These are phyloP conservation scores for Agroathelia rolfsii DNA, from an alignment of 1,284 basidiomycete species.

Conservation along the genomic window DNA sequence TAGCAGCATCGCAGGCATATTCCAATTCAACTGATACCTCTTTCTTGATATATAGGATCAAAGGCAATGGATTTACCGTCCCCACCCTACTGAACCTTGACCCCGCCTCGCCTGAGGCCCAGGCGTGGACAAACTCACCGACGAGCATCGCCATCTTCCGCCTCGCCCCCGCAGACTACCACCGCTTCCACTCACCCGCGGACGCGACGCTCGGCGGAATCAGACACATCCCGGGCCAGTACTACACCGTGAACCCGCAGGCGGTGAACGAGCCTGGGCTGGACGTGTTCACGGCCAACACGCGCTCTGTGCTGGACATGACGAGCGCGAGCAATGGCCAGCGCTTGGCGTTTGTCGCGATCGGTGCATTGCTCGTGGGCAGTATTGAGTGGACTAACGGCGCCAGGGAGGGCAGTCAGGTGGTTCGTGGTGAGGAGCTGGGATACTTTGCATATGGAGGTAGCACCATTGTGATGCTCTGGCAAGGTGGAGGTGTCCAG, in stretches of 20 bases:
- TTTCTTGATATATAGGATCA: conserved; percentile 65
- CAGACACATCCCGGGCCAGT: conserved; percentile 40
- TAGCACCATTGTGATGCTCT: conserved; percentile 58
- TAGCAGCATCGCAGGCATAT: not conserved
- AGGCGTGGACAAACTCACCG: conserved; percentile 32
- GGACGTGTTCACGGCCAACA: conserved; percentile 69
- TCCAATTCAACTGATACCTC: not conserved
- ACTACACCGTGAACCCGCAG: conserved; percentile 63
- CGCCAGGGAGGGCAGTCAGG: conserved; percentile 22
- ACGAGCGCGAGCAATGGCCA: conserved; percentile 34
- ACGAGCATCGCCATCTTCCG: conserved; percentile 61
- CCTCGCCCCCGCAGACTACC: conserved; percentile 77
- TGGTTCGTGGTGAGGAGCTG: conserved; percentile 47
- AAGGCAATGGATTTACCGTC: conserved; percentile 66
- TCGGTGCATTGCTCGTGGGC: conserved; percentile 58
- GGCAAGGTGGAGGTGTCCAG: conserved; percentile 47
- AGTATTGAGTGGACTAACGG: conserved; percentile 39
- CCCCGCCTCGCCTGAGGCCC: conserved; percentile 28
- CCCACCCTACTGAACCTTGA: conserved; percentile 43
- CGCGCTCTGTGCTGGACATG: conserved; percentile 47
- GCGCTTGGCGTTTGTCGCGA: conserved; percentile 47
- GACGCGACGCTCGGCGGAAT: conserved; percentile 44
- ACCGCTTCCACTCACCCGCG: conserved; percentile 76
- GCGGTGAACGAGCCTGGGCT: conserved; percentile 65
- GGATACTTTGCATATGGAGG: conserved; percentile 65